Conservation (phyloP, 2,329 filamentous ascomycete genomes). For the Aspergillus piperis region DNA sequence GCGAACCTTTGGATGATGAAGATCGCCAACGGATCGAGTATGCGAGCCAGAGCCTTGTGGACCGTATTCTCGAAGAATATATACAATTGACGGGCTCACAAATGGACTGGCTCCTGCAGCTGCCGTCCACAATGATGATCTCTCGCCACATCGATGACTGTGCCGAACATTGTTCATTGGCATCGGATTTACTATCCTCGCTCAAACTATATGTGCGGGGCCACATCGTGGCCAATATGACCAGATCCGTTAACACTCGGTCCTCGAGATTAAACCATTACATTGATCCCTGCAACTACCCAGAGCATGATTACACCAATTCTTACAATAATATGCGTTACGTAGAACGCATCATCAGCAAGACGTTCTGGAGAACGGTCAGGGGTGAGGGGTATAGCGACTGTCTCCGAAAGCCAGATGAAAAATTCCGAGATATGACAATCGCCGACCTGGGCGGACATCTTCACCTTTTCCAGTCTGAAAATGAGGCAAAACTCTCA, state of each 20-base stretch:
- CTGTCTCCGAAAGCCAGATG: neutral
- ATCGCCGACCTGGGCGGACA: constrained; percentile 16
- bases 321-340: constrained; percentile 12
- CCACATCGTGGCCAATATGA: constrained; percentile 27
- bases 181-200: constrained; percentile 22
- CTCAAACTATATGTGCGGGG: constrained; percentile 37
- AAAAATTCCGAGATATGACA: neutral
- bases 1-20: constrained; percentile 56
- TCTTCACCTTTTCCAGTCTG: constrained; percentile 10
- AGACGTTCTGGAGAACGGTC: constrained; percentile 20
- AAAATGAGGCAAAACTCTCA: constrained; percentile 13
- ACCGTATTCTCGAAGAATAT: constrained; percentile 46
- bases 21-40: constrained; percentile 61
- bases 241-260: constrained; percentile 1
- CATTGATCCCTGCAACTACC: constrained; percentile 1
- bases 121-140: constrained; percentile 33
- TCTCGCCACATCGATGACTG: constrained; percentile 18
- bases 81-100: constrained; percentile 34
- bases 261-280: neutral
- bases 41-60: constrained; percentile 56
- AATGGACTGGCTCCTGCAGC: constrained; percentile 43
- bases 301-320: constrained; percentile 1
- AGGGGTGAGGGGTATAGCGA: neutral
- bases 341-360: constrained; percentile 16
- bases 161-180: constrained; percentile 15